Evolutionary conservation across 306 rosid genomes (phyloP), one percentile per base, ranked within the genome.

Genomic region (Albizia julibrissin): DNA sequence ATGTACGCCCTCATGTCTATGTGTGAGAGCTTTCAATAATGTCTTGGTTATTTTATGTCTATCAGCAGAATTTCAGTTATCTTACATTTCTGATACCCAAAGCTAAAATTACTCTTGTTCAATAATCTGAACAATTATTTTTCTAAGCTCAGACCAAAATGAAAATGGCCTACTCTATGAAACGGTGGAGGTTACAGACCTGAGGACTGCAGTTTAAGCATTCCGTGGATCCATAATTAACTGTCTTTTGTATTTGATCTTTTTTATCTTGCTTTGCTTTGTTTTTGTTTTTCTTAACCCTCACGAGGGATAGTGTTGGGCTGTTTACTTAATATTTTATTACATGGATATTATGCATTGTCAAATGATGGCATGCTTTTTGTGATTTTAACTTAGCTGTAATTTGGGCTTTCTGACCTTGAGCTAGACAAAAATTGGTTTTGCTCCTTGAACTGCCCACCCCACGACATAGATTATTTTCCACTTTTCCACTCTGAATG

Each of bases 321-420:
- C 16, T 73, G 10, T 73, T 46, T 50, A 18, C 1, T 49, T 1
- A 49, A 50, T 4, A 42, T 49, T 73, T 50, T 18, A 9, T 21
- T 31, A 39, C 12, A 8, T 11, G 66, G 31, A 58, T 52, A 16
- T 8, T 9, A 29, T 50, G 44, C 22, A 14, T 19, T 73, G 27
- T 33, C 27, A 50, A 73, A 58, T 18, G 44, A 34, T 34, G 67
- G 16, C 34, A 21, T 50, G 33, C 49, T 52, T 74, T 74, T 19
- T 52, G 31, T 33, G 47, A 33, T 74, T 21, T 74, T 8, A 64
- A 10, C 54, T 54, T 34, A 19, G 47, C 46, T 52, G 21, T 26
- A 74, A 52, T 34, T 52, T 33, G 44, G 46, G 47, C 78, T 10
- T 34, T 54, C 78, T 74, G 66, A 19, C 56, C 31, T 52, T 74